Conservation (phyloP, 2,329 filamentous ascomycete species). For the Fusarium gaditjirri region DNA sequence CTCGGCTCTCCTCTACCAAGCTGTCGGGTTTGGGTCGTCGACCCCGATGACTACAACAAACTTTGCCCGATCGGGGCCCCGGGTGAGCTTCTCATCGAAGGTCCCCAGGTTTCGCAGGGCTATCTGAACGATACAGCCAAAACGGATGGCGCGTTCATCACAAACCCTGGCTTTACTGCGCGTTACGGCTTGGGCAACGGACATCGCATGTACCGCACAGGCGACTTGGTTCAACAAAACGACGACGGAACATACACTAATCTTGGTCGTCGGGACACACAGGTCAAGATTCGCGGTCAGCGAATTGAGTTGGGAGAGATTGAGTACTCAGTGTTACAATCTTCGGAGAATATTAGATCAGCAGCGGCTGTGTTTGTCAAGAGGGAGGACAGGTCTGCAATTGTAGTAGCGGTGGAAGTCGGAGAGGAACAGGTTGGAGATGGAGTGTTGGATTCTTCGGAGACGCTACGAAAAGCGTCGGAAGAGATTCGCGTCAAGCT, state of each 20-base stretch:
- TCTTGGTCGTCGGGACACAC: neutral
- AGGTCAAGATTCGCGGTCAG: neutral
- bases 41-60: neutral
- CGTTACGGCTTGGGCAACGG: neutral
- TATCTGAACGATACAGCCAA: neutral
- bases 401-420: neutral
- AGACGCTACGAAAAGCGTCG: neutral
- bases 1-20: neutral
- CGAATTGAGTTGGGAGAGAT: constrained; percentile 1
- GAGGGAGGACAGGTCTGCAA: neutral
- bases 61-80: neutral
- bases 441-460: neutral
- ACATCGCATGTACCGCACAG: neutral
- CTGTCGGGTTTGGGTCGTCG: neutral
- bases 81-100: constrained; percentile 5
- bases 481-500: neutral
- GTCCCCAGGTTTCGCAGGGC: neutral
- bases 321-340: neutral
- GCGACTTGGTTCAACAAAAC: neutral
- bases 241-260: neutral
- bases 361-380: neutral
- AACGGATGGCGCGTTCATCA: neutral
- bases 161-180: neutral
- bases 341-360: neutral
- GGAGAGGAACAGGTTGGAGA: neutral